Base-by-base conservation (phyloP, 2,329 filamentous ascomycete species). In the Colletotrichum agaves region DNA sequence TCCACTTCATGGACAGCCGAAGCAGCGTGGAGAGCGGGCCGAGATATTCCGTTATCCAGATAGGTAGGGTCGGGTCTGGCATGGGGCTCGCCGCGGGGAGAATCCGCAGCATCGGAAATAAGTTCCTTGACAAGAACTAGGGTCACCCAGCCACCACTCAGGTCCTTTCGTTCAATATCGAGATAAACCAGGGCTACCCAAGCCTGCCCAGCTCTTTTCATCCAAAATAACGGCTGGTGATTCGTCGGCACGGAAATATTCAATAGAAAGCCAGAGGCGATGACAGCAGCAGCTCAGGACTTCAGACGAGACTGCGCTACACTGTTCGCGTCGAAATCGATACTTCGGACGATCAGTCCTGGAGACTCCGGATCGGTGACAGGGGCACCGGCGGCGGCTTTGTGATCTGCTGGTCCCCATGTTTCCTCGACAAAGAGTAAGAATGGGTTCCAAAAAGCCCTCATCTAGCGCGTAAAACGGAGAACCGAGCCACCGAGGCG, bases 311-410 rank as follows among this genome's bases (percentile, higher is more conserved):
- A 17, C 46, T 27, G 27, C 35, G 5, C 23, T 19, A 47, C 17
- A 39, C 44, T 15, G 61, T 52, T 59, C 64, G 53, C 61, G 15
- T n/a, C 8, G n/a, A 19, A n/a, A 21, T 39, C n/a, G 39, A 19
- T 31, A 50, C 56, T 35, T 35, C 23, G 17, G 35, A 47, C 47
- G 60, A 57, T 66, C 63, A 63, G 43, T 39, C 23, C n/a, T 31
- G 52, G 37, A 19, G 19, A 67, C 60, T 67, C 52, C 63, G 52
- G 52, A 58, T 67, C 60, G 60, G 60, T 63, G 52, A 49, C 63
- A 58, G 52, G 50, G 63, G 44, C 60, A 67, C 15, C 33, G 21
- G 23, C 23, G 41, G 49, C 63, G 35, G 23, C 58, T 50, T 55
- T 62, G 58, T 66, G 49, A 50, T 49, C 43, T 56, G 58, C 50